These are phyloP conservation scores for Boechera stricta DNA, from an alignment of 345 rosid genomes.

Conservation along the genomic window DNA sequence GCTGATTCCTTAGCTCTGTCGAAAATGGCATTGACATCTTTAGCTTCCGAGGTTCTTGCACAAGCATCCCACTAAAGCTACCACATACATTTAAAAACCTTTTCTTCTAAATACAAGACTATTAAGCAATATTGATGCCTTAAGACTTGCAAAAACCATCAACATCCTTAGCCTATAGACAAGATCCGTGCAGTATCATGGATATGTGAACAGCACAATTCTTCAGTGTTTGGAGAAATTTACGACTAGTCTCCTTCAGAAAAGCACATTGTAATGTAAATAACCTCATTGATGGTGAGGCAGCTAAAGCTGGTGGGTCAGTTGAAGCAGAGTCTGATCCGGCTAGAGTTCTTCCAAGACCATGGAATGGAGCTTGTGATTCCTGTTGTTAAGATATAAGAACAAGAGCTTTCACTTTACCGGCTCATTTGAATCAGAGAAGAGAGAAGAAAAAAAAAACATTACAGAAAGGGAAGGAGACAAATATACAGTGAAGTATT, in stretches of 20 bases:
- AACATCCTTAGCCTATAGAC: not conserved
- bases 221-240: not conserved
- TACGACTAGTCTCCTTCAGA: not conserved
- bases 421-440: not conserved
- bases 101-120: not conserved
- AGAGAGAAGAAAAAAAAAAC: not conserved
- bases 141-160: not conserved
- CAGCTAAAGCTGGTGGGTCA: slow-evolving; percentile 46
- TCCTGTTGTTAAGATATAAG: slow-evolving; percentile 45
- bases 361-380: slow-evolving; percentile 53
- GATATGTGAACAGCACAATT: not conserved
- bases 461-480: not conserved
- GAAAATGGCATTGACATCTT: slow-evolving; percentile 50
- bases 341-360: slow-evolving; percentile 65
- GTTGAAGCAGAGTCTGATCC: slow-evolving; percentile 35
- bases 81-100: not conserved
- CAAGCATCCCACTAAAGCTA: slow-evolving; percentile 63
- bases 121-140: not conserved
- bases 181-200: not conserved
- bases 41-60: slow-evolving; percentile 59
- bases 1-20: slow-evolving; percentile 42
- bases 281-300: slow-evolving; percentile 50
- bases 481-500: slow-evolving; percentile 54
- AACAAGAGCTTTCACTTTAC: slow-evolving; percentile 2
- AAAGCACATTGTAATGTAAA: not conserved